Conservation (phyloP, 75 land plant genomes). For the Chamaecyparis obtusa region DNA sequence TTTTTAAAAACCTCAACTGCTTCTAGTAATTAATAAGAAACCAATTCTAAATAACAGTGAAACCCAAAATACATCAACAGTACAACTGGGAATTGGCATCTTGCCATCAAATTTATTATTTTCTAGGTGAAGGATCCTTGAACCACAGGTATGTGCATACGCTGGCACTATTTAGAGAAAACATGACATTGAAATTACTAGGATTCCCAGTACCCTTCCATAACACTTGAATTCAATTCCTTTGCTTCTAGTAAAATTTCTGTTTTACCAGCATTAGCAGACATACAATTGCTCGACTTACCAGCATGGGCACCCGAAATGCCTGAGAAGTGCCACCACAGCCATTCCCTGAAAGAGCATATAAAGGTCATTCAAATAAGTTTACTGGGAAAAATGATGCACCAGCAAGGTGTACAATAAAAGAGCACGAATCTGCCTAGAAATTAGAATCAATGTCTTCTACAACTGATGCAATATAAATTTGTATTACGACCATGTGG, state of each 20-base stretch:
- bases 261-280: background rate
- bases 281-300: constrained; percentile 18
- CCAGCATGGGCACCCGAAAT: constrained; percentile 86
- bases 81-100: background rate
- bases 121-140: background rate
- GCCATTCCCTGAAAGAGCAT: constrained; percentile 62
- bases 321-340: constrained; percentile 87
- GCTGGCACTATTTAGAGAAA: background rate
- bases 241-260: background rate
- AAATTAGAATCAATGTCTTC: background rate
- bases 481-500: background rate
- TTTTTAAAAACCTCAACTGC: background rate
- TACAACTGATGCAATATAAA: background rate
- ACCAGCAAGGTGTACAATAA: background rate
- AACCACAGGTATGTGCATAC: background rate
- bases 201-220: background rate
- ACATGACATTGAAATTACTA: background rate
- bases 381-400: background rate
- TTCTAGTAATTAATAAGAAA: background rate
- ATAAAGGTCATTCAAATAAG: background rate
- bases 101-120: too few relatives aligned
- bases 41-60: background rate
- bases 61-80: background rate
- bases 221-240: background rate
- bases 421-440: background rate